A percentile compares a stretch with the other conserved stretches of the same genome.
These are phyloP conservation scores for Hydrangea macrophylla DNA, from an alignment of 148 eudicot species.

Conservation along the genomic window DNA sequence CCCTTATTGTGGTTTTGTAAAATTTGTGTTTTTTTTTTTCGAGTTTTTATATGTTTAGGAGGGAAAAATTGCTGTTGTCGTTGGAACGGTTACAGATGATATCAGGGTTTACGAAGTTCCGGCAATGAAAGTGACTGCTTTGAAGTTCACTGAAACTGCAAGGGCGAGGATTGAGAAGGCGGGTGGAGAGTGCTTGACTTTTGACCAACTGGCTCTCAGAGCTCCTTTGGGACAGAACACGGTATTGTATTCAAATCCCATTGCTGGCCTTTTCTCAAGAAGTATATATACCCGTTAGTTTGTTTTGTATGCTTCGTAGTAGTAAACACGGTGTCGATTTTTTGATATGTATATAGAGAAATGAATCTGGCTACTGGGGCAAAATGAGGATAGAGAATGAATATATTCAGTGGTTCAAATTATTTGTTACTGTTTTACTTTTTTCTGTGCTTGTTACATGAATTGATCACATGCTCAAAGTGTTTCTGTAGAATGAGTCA, in stretches of 20 bases:
- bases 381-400: too few species aligned
- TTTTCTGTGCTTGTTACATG: too few species aligned
- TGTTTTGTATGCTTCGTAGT: too few species aligned
- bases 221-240: slow-evolving; percentile 43
- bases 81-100: slow-evolving; percentile 34
- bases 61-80: slow-evolving; percentile 30
- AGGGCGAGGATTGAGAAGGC: slow-evolving; percentile 38
- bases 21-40: neutral
- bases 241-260: slow-evolving; percentile 3
- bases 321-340: too few species aligned
- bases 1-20: neutral
- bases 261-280: too few species aligned
- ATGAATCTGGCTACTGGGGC: too few species aligned
- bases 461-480: too few species aligned
- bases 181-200: slow-evolving; percentile 38
- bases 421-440: too few species aligned
- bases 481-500: too few species aligned
- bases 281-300: too few species aligned
- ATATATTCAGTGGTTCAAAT: too few species aligned
- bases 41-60: slow-evolving; percentile 21
- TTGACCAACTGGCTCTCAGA: slow-evolving; percentile 37
- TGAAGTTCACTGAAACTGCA: slow-evolving; percentile 34
- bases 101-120: slow-evolving; percentile 33
- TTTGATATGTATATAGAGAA: too few species aligned
- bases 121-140: slow-evolving; percentile 27